Evolutionary conservation across 108 stramenopile species (phyloP), one percentile per base, ranked within the genome.

Genomic region (Schizochytrium sp.): DNA sequence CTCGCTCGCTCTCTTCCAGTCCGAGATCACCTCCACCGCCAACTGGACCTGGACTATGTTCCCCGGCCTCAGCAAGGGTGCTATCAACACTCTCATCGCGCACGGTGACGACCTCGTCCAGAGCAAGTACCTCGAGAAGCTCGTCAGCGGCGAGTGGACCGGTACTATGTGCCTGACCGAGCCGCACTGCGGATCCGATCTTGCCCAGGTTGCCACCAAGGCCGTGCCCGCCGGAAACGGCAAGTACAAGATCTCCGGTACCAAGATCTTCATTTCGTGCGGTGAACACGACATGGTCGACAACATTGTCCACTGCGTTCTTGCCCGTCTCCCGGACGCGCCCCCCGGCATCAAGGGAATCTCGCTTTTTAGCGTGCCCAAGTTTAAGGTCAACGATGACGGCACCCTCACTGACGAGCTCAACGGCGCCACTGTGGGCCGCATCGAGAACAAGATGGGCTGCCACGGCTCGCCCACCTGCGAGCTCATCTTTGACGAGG

Each of bases 361-460:
- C 87, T 71, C 60, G 41, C 90, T 91, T 58, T 91, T 91, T 44
- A 34, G 58, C n/a, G 90, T 91, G 29, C 90, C 90, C 43, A 91
- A 91, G 58, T 76, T 88, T 0, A 44, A 76, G 47, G 72, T 57
- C 23, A 83, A 91, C 60, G 88, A 69, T 18, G 76, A 83, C 76
- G 76, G 76, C 19, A 83, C 76, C 76, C 25, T 83, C 48, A 83
- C 76, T 23, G 76, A 83, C 28, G 60, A 6, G 60, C 28, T 10
- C 59, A 88, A 89, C 59, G 72, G 72, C 72, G 88, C 88, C 59
- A 41, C 51, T 18, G 51, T 88, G 21, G 88, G 45, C 83, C 88
- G 90, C 41, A 87, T 91, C 44, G 83, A 91, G 76, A 41, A 88
- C 87, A 91, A 91, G 90, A 91, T 91, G 90, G 90, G 90, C 28